phyloP scores from a whole-genome alignment of 306 rosid genomes.

The Coriaria nepalensis region DNA sequence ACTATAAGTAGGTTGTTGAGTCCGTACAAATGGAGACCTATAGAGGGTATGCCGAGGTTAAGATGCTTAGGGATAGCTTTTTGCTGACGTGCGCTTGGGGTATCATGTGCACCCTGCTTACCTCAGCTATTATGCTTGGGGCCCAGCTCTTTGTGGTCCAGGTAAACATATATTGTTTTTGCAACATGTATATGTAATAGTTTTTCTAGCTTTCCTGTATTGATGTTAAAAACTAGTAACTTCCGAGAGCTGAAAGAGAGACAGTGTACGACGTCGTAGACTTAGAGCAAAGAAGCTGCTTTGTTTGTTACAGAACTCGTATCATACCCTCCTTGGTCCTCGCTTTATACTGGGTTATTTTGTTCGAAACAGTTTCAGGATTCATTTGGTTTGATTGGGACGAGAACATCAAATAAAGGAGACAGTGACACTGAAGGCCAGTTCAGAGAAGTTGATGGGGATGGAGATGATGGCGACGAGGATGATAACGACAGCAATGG shows the following conservation, averaged over 20 bases:
- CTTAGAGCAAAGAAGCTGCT: too few relatives aligned
- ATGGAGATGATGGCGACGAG: conserved; percentile 13
- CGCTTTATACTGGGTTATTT: too few relatives aligned
- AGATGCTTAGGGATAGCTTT: conserved; percentile 10
- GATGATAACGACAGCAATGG: conserved; percentile 12
- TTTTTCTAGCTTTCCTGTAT: neutral
- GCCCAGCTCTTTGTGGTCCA: conserved; percentile 10
- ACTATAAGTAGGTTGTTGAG: conserved; percentile 9
- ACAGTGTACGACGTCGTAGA: too few relatives aligned
- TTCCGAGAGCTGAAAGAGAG: too few relatives aligned
- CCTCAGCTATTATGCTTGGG: conserved; percentile 11
- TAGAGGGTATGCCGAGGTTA: conserved; percentile 2
- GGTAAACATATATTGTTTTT: conserved; percentile 6
- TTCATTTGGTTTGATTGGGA: neutral
- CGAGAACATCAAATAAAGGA: conserved; percentile 7
- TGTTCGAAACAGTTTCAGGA: too few relatives aligned
- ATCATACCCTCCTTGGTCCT: too few relatives aligned
- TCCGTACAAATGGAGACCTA: conserved; percentile 34
- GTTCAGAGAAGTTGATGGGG: conserved; percentile 1
- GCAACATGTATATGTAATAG: too few relatives aligned
- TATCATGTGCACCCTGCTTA: conserved; percentile 15
- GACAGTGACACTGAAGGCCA: conserved; percentile 6
- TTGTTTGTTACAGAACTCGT: too few relatives aligned
- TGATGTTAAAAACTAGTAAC: neutral
- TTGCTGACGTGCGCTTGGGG: conserved; percentile 23